These are phyloP conservation scores for Umbelopsis sp. DNA, from an alignment of 192 early-diverging fungal species.

Conservation along the genomic window DNA sequence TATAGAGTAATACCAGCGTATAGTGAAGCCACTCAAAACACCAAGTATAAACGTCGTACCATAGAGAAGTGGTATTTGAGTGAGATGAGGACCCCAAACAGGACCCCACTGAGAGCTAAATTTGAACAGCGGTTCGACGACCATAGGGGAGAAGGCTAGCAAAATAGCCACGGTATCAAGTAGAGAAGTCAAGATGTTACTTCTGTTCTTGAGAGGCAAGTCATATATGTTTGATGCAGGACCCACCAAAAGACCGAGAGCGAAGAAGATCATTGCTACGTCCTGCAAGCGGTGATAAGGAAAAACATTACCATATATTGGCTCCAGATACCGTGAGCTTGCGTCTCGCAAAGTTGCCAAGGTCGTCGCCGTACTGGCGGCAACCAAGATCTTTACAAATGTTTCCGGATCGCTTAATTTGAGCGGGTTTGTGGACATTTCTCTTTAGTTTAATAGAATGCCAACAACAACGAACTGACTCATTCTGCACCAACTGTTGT, in stretches of 20 bases:
- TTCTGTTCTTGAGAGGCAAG: background rate
- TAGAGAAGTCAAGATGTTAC: slow-evolving; percentile 5
- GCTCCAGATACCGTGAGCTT: slow-evolving; percentile 64
- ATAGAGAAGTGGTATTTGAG: slow-evolving; percentile 55
- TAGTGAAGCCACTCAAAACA: slow-evolving; percentile 37
- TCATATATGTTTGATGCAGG: background rate
- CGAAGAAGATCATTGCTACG: slow-evolving; percentile 37
- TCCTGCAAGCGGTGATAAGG: slow-evolving; percentile 50
- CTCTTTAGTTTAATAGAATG: no score
- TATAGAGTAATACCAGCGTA: no score
- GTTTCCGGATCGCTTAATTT: no score
- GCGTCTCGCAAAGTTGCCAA: slow-evolving; percentile 44
- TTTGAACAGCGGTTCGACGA: slow-evolving; percentile 47
- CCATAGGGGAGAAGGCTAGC: slow-evolving; percentile 53
- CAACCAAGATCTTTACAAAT: background rate
- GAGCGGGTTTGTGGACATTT: no score
- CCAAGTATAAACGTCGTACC: slow-evolving; percentile 54
- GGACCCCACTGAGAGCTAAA: slow-evolving; percentile 60
- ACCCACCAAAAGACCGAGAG: slow-evolving; percentile 48
- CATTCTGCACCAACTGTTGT: no score
- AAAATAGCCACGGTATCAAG: slow-evolving; percentile 38
- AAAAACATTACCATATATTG: slow-evolving; percentile 71
- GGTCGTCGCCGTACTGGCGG: slow-evolving; percentile 20
- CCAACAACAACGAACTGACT: no score
- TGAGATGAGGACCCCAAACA: slow-evolving; percentile 58